A percentile compares a stretch with the other conserved stretches of the same genome.
phyloP scores from a whole-genome alignment of 2,329 filamentous ascomycete species.

The Fusarium albosuccineum region DNA sequence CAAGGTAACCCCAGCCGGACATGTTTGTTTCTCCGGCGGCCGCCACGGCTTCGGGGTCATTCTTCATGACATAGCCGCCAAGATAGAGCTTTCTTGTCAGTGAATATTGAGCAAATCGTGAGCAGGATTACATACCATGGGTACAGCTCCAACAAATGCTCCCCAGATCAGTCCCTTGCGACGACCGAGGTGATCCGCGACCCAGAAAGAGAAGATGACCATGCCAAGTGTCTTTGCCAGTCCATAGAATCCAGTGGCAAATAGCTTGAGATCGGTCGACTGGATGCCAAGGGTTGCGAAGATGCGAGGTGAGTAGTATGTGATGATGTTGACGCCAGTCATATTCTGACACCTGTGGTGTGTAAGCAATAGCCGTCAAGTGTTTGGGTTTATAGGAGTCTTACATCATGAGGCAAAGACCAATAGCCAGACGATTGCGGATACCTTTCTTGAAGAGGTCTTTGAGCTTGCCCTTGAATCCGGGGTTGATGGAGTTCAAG shows the following conservation, averaged over 20 bases:
- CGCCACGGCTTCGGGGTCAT: constrained; percentile 50
- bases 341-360: constrained; percentile 39
- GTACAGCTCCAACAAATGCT: constrained; percentile 50
- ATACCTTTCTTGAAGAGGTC: constrained; percentile 48
- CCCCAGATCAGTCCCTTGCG: constrained; percentile 58
- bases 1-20: constrained; percentile 53
- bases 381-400: neutral
- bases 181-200: constrained; percentile 62
- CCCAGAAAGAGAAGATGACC: constrained; percentile 54
- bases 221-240: constrained; percentile 50
- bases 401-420: constrained; percentile 60
- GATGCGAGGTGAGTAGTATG: constrained; percentile 62
- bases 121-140: constrained; percentile 31
- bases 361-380: neutral
- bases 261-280: constrained; percentile 48
- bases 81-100: constrained; percentile 46
- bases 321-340: constrained; percentile 66
- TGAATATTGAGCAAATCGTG: neutral
- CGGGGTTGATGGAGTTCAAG: constrained; percentile 41
- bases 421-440: constrained; percentile 61
- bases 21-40: constrained; percentile 58
- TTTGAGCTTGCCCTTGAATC: constrained; percentile 42
- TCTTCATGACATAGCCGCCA: constrained; percentile 49
- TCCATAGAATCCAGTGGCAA: constrained; percentile 55
- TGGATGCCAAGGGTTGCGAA: constrained; percentile 51